Conservation (phyloP, 148 eudicot species). For the Linanthus parryae region DNA sequence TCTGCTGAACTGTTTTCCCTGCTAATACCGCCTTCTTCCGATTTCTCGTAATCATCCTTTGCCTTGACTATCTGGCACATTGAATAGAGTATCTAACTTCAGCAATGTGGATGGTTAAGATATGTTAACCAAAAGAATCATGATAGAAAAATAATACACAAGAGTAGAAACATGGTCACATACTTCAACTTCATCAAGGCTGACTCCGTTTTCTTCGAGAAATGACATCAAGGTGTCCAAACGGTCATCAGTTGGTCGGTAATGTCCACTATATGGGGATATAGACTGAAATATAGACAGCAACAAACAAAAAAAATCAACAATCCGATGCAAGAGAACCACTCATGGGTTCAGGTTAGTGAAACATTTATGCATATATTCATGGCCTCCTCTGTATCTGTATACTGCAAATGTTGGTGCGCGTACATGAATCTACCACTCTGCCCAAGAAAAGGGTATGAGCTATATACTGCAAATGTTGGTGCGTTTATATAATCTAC, state of each 20-base stretch:
- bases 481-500: no score
- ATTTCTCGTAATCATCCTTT: slow-evolving; percentile 48
- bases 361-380: not conserved
- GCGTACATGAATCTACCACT: no score
- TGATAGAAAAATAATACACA: not conserved
- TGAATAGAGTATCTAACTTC: no score
- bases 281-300: slow-evolving; percentile 48
- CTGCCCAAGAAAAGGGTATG: not conserved
- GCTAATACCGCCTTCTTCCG: slow-evolving; percentile 22
- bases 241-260: slow-evolving; percentile 78
- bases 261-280: slow-evolving; percentile 93
- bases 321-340: slow-evolving; percentile 11
- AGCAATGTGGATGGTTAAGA: no score
- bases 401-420: no score
- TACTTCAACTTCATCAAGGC: slow-evolving; percentile 60
- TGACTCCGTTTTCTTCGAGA: slow-evolving; percentile 58
- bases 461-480: no score
- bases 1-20: slow-evolving; percentile 10
- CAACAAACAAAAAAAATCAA: not conserved
- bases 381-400: no score
- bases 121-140: no score
- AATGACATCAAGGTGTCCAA: slow-evolving; percentile 46
- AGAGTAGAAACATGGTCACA: slow-evolving; percentile 5
- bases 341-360: not conserved
- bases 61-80: slow-evolving; percentile 45